Conservation (phyloP, 257 asterid species). For the Gentiana dahurica region DNA sequence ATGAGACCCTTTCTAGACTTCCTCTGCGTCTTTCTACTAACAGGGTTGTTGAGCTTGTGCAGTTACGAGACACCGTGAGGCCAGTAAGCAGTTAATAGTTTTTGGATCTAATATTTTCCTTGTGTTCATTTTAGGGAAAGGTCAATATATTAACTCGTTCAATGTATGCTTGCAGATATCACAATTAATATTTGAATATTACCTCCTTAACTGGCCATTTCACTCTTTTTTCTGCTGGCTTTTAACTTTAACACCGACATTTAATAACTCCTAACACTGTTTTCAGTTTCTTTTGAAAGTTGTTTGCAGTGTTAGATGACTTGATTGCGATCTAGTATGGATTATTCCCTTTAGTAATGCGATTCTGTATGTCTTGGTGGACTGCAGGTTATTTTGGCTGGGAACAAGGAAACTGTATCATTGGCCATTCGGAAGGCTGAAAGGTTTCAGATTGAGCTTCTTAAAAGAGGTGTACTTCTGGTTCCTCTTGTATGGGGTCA, state of each 20-base stretch:
- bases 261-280: no score
- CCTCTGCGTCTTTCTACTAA: conserved; percentile 90
- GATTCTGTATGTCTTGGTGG: background rate
- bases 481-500: conserved; percentile 89
- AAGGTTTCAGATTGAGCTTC: conserved; percentile 77
- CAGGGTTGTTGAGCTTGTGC: conserved; percentile 93
- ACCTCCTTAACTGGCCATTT: no score
- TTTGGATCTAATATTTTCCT: no score
- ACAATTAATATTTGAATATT: no score
- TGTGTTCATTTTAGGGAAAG: no score
- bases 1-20: conserved; percentile 84
- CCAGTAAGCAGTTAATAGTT: conserved; percentile 47
- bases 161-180: no score
- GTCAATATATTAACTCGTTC: no score
- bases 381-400: conserved; percentile 86
- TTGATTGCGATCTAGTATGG: conserved; percentile 14
- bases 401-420: conserved; percentile 65
- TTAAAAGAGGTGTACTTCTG: conserved; percentile 69
- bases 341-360: background rate
- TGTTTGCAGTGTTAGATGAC: no score
- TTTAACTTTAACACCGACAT: no score
- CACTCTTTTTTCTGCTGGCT: no score
- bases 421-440: conserved; percentile 71
- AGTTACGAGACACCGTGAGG: conserved; percentile 81
- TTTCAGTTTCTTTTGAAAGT: no score